These are phyloP conservation scores for Tremellales sp. DNA, from an alignment of 1,284 basidiomycete genomes.

Conservation along the genomic window DNA sequence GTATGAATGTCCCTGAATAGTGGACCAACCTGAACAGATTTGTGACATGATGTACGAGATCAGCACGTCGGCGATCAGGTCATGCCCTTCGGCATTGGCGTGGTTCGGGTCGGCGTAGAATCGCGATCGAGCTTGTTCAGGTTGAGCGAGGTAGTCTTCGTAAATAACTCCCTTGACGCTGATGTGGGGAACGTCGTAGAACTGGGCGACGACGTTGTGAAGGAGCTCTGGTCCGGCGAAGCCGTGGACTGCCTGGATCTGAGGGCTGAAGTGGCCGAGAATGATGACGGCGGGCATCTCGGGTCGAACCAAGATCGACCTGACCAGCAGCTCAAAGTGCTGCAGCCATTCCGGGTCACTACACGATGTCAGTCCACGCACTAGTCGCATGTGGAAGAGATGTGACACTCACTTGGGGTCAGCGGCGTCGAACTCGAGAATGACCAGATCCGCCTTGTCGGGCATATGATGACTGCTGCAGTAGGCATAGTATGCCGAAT, in stretches of 20 bases:
- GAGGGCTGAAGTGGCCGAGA: constrained; percentile 85
- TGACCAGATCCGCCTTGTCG: constrained; percentile 84
- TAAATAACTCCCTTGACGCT: constrained; percentile 71
- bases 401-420: constrained; percentile 71
- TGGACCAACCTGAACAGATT: constrained; percentile 77
- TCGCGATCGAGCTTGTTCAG: constrained; percentile 58
- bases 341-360: constrained; percentile 69
- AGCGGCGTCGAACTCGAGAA: constrained; percentile 85
- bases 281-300: constrained; percentile 86
- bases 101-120: constrained; percentile 80
- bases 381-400: neutral
- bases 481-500: constrained; percentile 87
- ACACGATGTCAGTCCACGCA: constrained; percentile 1
- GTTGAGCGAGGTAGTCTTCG: constrained; percentile 70
- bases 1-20: constrained; percentile 61
- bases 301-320: constrained; percentile 78
- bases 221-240: constrained; percentile 82
- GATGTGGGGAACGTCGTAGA: constrained; percentile 90
- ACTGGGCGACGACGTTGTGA: constrained; percentile 84
- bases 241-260: constrained; percentile 69
- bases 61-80: constrained; percentile 76
- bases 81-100: constrained; percentile 71
- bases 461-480: constrained; percentile 87
- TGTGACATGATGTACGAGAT: constrained; percentile 82
- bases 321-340: constrained; percentile 83